Base-by-base conservation (phyloP, 805 yeast genomes). In the Danielozyma ontarioensis region DNA sequence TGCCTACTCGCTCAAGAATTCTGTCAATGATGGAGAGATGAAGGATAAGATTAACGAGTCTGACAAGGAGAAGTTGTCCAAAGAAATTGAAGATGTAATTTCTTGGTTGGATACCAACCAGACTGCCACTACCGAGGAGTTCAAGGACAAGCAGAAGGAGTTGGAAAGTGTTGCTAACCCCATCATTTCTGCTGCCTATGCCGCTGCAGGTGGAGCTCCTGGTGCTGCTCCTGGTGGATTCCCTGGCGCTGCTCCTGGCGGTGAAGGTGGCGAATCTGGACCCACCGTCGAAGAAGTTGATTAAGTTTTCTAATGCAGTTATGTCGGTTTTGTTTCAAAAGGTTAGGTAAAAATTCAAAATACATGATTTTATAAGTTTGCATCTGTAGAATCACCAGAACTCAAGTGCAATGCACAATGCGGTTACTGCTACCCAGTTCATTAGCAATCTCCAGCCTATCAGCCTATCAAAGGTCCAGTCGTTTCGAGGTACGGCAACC, bases 211-310 rank as follows among this genome's bases (percentile, higher is more conserved):
- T 7, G 53, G 47, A 16, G 51, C 50, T 28, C 57, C 50, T 4
- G 53, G 50, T 13, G 50, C 49, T 28, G 51, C 48, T 17, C 52
- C 52, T 26, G 31, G 31, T 28, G 31, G 31, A 15, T 15, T 18
- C 13, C 31, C 31, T 13, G 31, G 31, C 8, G 31, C 27, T 5
- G 16, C 18, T 7, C 24, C 31, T 15, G 31, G 31, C 5, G 31
- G 18, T n/a, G 29, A 13, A 12, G 8, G 10, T 17, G 17, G 23
- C 14, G 23, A 14, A 28, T 57, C 55, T 27, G 76, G 85, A 46
- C 89, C 89, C 58, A 80, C 88, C 41, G 89, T 83, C 41, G 87
- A 80, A 68, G 87, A 80, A 69, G 87, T 80, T 56, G 87, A 80
- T 64, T 80, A 71, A 70, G 22, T n/a, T n/a, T n/a, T n/a, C n/a